Conservation (phyloP, 352 stramenopile genomes). For the Aphanomyces astaci region DNA sequence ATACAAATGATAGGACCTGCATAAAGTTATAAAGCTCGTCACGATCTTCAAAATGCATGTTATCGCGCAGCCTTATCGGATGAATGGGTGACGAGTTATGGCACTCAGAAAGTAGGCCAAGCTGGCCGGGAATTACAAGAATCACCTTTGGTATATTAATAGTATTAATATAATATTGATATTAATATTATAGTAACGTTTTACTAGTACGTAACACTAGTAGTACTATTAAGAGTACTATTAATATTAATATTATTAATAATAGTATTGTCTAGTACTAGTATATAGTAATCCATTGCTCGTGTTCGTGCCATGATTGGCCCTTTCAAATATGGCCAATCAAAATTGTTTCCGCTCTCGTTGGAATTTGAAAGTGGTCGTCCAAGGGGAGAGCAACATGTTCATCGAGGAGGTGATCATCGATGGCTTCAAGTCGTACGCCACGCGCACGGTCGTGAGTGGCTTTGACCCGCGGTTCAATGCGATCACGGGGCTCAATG, state of each 20-base stretch:
- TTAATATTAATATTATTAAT: not conserved
- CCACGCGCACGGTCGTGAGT: constrained; percentile 96
- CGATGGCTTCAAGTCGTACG: constrained; percentile 99
- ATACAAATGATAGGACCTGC: no score
- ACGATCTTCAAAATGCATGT: no score
- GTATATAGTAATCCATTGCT: not conserved
- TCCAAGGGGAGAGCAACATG: constrained; percentile 59
- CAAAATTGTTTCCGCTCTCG: not conserved
- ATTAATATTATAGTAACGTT: no score
- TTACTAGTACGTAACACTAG: no score
- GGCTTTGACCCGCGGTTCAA: constrained; percentile 99
- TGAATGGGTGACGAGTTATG: no score
- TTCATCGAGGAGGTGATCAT: constrained; percentile 99
- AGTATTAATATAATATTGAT: no score
- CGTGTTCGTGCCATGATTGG: not conserved
- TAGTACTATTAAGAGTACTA: no score
- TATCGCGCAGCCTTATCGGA: no score
- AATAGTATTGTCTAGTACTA: not conserved
- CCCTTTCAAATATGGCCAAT: constrained; percentile 15
- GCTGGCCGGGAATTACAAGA: no score
- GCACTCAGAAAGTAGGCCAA: no score
- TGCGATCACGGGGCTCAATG: constrained; percentile 99
- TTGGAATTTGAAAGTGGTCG: not conserved
- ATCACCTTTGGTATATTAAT: no score
- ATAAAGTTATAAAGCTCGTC: no score